Percentiles rank a stretch among this genome's conserved stretches.
These are phyloP conservation scores for Tetrapisispora namnaoensis DNA, from an alignment of 805 yeast genomes.

Conservation along the genomic window DNA sequence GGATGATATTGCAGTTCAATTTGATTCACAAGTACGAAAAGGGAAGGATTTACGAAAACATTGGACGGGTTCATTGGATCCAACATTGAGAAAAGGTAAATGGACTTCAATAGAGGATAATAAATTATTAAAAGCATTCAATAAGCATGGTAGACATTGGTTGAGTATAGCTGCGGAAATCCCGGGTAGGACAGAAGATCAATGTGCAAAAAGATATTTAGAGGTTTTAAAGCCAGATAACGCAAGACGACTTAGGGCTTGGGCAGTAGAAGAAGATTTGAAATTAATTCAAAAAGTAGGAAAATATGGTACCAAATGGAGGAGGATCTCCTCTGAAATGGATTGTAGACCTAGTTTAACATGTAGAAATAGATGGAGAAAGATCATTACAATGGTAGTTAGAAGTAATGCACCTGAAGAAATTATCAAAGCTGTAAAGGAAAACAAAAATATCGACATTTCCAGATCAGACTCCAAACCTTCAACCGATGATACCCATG, in stretches of 20 bases:
- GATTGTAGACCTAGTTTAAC: conserved; percentile 78
- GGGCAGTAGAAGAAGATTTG: conserved; percentile 74
- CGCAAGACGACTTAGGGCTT: conserved; percentile 63
- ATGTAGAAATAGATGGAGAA: conserved; percentile 89
- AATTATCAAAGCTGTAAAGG: conserved; percentile 51
- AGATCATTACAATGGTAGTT: conserved; percentile 65
- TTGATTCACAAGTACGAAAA: conserved; percentile 44
- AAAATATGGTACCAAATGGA: conserved; percentile 79
- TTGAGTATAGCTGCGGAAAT: conserved; percentile 68
- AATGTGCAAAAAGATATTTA: conserved; percentile 83
- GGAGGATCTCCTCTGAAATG: conserved; percentile 62
- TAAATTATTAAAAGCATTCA: conserved; percentile 50
- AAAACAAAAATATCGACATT: conserved; percentile 33
- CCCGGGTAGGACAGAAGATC: conserved; percentile 85
- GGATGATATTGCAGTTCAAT: conserved; percentile 45
- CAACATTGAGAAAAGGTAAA: conserved; percentile 68
- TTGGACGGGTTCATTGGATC: conserved; percentile 82
- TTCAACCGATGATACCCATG: not conserved
- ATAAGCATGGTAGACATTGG: conserved; percentile 73
- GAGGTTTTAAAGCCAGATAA: conserved; percentile 82
- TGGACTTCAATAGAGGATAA: conserved; percentile 83
- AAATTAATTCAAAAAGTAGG: conserved; percentile 57
- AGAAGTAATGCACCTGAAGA: conserved; percentile 50
- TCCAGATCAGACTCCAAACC: not conserved
- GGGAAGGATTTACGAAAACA: conserved; percentile 79